phyloP scores from a whole-genome alignment of 805 yeast genomes.

The Wickerhamomyces bisporus region DNA sequence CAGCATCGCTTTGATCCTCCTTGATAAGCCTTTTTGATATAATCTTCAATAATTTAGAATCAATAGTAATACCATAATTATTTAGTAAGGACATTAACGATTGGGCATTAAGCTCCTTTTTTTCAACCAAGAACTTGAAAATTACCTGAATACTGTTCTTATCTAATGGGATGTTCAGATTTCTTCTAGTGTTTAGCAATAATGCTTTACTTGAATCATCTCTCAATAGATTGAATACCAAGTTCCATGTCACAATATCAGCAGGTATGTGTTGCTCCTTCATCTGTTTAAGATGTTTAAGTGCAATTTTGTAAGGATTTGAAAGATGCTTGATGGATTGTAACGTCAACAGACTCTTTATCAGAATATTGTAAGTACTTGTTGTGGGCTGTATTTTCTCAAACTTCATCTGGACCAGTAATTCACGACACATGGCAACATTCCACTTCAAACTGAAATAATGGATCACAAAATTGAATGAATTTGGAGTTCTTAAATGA shows the following conservation, averaged over 20 bases:
- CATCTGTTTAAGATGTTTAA: conserved; percentile 30
- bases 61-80: conserved; percentile 21
- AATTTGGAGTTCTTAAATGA: conserved; percentile 24
- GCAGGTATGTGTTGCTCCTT: conserved; percentile 22
- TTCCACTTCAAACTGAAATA: conserved; percentile 35
- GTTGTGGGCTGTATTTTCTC: conserved; percentile 30
- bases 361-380: conserved; percentile 34
- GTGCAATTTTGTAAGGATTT: conserved; percentile 24
- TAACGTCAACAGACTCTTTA: conserved; percentile 25
- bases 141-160: conserved; percentile 22
- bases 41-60: conserved; percentile 20
- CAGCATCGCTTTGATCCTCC: conserved; percentile 25
- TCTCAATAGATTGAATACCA: conserved; percentile 27
- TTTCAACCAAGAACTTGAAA: conserved; percentile 19
- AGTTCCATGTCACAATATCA: conserved; percentile 34
- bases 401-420: conserved; percentile 35
- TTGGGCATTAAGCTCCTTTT: conserved; percentile 5
- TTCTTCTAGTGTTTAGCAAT: conserved; percentile 27
- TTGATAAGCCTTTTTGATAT: conserved; percentile 23
- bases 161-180: conserved; percentile 28
- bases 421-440: conserved; percentile 34
- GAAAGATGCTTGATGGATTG: conserved; percentile 25
- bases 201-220: conserved; percentile 30
- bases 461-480: conserved; percentile 34
- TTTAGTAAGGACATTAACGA: conserved; percentile 12